These are phyloP conservation scores for Ophiosphaerella herpotricha DNA, from an alignment of 2,329 filamentous ascomycete species.

Conservation along the genomic window DNA sequence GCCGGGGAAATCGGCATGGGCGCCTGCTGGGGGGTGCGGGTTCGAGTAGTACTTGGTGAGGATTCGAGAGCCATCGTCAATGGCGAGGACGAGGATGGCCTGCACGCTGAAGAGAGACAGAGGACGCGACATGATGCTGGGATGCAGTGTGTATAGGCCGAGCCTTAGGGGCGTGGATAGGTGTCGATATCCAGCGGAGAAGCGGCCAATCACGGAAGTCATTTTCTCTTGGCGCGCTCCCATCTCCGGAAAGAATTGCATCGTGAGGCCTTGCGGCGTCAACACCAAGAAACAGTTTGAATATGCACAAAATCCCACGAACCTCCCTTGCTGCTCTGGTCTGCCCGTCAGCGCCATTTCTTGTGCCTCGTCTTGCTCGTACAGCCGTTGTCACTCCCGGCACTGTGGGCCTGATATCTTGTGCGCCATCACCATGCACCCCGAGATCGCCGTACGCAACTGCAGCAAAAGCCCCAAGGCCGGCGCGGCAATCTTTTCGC, in stretches of 20 bases:
- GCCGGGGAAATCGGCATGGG: conserved; percentile 63
- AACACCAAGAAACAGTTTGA: neutral
- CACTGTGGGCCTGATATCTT: conserved; percentile 4
- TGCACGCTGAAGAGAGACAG: conserved; percentile 61
- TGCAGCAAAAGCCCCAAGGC: conserved; percentile 7
- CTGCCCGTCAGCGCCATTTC: conserved; percentile 43
- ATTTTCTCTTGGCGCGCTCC: conserved; percentile 12
- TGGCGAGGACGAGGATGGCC: conserved; percentile 59
- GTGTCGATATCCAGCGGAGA: conserved; percentile 33
- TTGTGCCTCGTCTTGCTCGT: conserved; percentile 38
- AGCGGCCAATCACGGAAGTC: conserved; percentile 32
- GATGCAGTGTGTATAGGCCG: neutral
- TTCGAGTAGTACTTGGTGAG: conserved; percentile 91
- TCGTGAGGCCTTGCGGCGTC: neutral
- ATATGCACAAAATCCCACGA: conserved; percentile 29
- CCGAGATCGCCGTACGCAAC: conserved; percentile 21
- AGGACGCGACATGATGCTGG: conserved; percentile 53
- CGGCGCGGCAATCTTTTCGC: neutral
- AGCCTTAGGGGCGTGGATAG: conserved; percentile 24
- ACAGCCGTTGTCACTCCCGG: conserved; percentile 12
- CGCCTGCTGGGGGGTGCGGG: conserved; percentile 68
- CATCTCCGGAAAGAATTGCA: no score
- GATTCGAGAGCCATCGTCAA: conserved; percentile 87
- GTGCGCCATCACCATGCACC: conserved; percentile 1
- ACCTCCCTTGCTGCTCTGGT: conserved; percentile 35